A percentile compares a stretch with the other conserved stretches of the same genome.
phyloP scores from a whole-genome alignment of 1,284 basidiomycete species.

The Ganoderma leucocontextum region DNA sequence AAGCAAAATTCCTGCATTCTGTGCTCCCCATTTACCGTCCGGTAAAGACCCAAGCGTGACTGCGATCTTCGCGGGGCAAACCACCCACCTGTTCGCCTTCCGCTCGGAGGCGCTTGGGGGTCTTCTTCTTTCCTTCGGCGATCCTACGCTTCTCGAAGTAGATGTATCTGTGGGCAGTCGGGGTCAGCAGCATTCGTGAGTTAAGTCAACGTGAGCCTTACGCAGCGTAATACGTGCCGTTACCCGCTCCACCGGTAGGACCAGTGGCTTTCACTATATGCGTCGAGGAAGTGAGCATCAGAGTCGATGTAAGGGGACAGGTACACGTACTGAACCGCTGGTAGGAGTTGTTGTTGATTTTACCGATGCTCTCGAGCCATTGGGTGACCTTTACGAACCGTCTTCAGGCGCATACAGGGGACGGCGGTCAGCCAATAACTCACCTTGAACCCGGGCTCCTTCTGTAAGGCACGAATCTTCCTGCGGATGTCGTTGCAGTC shows the following conservation, averaged over 20 bases:
- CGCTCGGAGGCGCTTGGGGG: constrained; percentile 47
- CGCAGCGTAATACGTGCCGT: constrained; percentile 55
- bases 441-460: constrained; percentile 55
- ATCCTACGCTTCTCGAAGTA: constrained; percentile 60
- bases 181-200: constrained; percentile 9
- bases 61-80: constrained; percentile 43
- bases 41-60: constrained; percentile 39
- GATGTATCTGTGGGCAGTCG: constrained; percentile 44
- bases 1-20: background rate
- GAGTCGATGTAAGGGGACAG: background rate
- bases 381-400: constrained; percentile 44
- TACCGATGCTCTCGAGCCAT: constrained; percentile 56
- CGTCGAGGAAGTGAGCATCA: background rate
- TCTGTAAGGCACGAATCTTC: constrained; percentile 53
- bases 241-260: constrained; percentile 49
- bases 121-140: constrained; percentile 57
- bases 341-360: constrained; percentile 57
- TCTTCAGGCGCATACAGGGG: background rate
- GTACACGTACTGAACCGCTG: constrained; percentile 52
- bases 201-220: constrained; percentile 38
- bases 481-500: constrained; percentile 57
- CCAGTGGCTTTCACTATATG: constrained; percentile 51
- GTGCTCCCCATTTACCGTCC: background rate
- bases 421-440: background rate
- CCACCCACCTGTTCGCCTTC: constrained; percentile 45